Evolutionary conservation across 225 moss, liverwort and hornwort genomes (phyloP), one percentile per base, ranked within the genome.

Genomic region (Pseudisothecium myosuroides): DNA sequence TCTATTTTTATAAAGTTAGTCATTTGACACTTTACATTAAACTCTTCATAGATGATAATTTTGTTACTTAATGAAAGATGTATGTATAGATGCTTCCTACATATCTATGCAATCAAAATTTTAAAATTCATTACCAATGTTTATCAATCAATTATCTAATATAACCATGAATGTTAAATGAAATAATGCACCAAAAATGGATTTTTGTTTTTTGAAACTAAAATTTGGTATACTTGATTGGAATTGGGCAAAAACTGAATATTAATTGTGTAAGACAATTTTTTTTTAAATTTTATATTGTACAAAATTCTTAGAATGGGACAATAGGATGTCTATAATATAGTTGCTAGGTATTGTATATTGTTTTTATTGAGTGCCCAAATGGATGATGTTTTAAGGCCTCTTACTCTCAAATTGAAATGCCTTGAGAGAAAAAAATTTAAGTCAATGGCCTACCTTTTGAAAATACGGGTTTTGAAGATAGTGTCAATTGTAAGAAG

Each of bases 301-400:
- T 67, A 11, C 67, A 66, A 37, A 20, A 5, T 66, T 63, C 16
- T 63, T 29, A 31, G 13, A 63, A 63, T 62, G 62, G 1, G 1
- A 31, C 31, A 63, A 29, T 64, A 32, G 64, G 32, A 8, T 32
- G 32, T 64, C 9, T 1, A 1, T 32, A 68, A n/a, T 0, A 22
- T 68, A 4, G 18, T 68, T 68, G n/a, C 1, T 7, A 5, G 13
- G 3, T n/a, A n/a, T 7, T 22, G 1, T 69, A 39, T 5, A 71
- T 41, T 27, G 5, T 2, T 26, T 24, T 9, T 71, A 41, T 41
- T 71, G 0, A 15, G 1, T 14, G 15, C 1, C 5, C 5, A 4
- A 41, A 24, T 71, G 39, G 71, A 71, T 26, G 71, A 41, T 71
- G 15, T 26, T 41, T 8, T 26, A 41, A 71, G 2, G 43, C 16